Conservation (phyloP, 2,329 filamentous ascomycete species). For the Coniochaeta hoffmannii region DNA sequence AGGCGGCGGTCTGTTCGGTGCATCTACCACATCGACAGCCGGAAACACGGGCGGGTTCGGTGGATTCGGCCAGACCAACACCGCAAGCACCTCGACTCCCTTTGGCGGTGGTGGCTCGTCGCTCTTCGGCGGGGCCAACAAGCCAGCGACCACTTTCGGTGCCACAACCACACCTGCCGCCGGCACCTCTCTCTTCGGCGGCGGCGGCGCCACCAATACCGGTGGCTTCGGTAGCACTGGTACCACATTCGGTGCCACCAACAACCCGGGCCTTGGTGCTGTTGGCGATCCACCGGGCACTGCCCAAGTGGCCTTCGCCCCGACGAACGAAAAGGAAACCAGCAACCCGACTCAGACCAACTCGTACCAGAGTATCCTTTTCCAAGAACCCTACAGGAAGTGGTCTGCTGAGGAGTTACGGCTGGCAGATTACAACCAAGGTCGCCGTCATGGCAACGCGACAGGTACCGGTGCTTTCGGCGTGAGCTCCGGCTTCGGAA, state of each 20-base stretch:
- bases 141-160: slow-evolving; percentile 34
- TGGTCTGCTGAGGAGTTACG: slow-evolving; percentile 84
- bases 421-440: slow-evolving; percentile 81
- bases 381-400: slow-evolving; percentile 75
- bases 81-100: slow-evolving; percentile 19
- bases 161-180: slow-evolving; percentile 25
- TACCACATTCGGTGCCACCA: slow-evolving; percentile 28
- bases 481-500: slow-evolving; percentile 40
- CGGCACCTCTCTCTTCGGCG: slow-evolving; percentile 40
- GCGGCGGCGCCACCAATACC: slow-evolving; percentile 24
- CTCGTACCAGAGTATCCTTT: slow-evolving; percentile 72
- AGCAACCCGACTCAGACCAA: slow-evolving; percentile 44
- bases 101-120: slow-evolving; percentile 35
- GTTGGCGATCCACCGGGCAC: slow-evolving; percentile 61
- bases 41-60: slow-evolving; percentile 28
- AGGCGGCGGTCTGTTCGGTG: slow-evolving; percentile 38
- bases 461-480: slow-evolving; percentile 85
- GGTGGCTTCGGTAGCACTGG: slow-evolving; percentile 32
- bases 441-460: slow-evolving; percentile 73
- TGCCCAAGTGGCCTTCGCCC: slow-evolving; percentile 58
- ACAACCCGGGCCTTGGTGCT: slow-evolving; percentile 43
- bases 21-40: slow-evolving; percentile 28
- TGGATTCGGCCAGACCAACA: slow-evolving; percentile 31
- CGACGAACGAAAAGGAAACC: slow-evolving; percentile 67
- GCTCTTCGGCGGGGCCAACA: slow-evolving; percentile 48